Evolutionary conservation across 768 basidiomycete genomes (phyloP).

Genomic region (Leccinum subtestaceum): DNA sequence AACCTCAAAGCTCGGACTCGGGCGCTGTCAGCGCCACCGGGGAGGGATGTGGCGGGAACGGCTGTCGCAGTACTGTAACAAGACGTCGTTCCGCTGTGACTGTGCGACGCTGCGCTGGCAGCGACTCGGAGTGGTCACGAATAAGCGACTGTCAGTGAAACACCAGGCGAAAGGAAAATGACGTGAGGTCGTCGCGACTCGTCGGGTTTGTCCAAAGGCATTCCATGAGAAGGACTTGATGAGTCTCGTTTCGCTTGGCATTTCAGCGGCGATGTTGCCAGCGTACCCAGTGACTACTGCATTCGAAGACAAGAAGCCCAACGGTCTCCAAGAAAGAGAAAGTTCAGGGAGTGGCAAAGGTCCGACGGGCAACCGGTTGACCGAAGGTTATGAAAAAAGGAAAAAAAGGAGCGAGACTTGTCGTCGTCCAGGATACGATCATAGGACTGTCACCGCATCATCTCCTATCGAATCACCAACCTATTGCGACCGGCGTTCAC

Average conservation of each 20-base stretch:
- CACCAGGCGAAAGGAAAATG: not conserved
- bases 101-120: not conserved
- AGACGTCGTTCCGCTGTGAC: not conserved
- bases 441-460: not conserved
- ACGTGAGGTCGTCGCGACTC: not conserved
- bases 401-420: not conserved
- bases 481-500: not conserved
- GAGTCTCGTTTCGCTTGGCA: not conserved
- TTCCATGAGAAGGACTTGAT: not conserved
- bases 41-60: not conserved
- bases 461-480: not conserved
- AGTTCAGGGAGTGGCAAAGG: not conserved
- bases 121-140: not conserved
- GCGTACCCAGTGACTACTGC: not conserved
- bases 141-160: not conserved
- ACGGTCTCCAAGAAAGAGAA: not conserved
- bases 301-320: not conserved
- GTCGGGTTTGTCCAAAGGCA: not conserved
- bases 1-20: not conserved
- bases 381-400: not conserved
- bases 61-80: not conserved
- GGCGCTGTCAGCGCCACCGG: not conserved
- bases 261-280: not conserved
- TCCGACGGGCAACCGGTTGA: not conserved
- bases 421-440: conserved; percentile 5